Evolutionary conservation across 352 stramenopile species (phyloP).

Genomic region (Pythium folliculosum): DNA sequence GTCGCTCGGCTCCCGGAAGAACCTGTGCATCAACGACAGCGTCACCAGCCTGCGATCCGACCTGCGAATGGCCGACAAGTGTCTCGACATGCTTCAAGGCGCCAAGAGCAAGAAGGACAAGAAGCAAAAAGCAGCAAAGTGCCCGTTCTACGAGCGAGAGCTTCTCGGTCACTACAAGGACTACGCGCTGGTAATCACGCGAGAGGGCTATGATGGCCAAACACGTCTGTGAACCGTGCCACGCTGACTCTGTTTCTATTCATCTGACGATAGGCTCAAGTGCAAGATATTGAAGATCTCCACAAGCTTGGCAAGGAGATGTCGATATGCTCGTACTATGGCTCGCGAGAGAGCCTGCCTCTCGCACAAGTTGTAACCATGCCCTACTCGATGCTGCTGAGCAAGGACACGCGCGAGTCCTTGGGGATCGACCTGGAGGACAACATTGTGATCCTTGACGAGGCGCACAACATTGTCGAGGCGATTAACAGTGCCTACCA

Average conservation of each 20-base stretch:
- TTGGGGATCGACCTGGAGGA: slow-evolving; percentile 85
- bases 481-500: slow-evolving; percentile 93
- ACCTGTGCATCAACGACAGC: slow-evolving; percentile 79
- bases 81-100: slow-evolving; percentile 86
- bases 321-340: slow-evolving; percentile 98
- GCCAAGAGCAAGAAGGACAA: slow-evolving; percentile 49
- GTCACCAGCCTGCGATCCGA: slow-evolving; percentile 69
- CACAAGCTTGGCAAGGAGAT: slow-evolving; percentile 87
- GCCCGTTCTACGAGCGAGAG: slow-evolving; percentile 82
- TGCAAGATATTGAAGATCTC: slow-evolving; percentile 97
- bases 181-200: slow-evolving; percentile 59
- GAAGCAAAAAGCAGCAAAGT: slow-evolving; percentile 60
- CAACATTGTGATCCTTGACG: slow-evolving; percentile 97
- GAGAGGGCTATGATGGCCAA: too few species aligned
- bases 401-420: slow-evolving; percentile 88
- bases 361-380: slow-evolving; percentile 91
- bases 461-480: slow-evolving; percentile 99
- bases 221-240: neutral
- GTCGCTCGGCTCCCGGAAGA: slow-evolving; percentile 83
- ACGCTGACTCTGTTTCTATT: neutral
- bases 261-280: slow-evolving; percentile 48
- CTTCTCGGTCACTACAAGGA: slow-evolving; percentile 73
- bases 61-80: slow-evolving; percentile 83
- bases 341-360: slow-evolving; percentile 84
- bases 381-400: slow-evolving; percentile 93